Evolutionary conservation across 2,329 filamentous ascomycete genomes (phyloP).

Genomic region (Aspergillus versicolor): DNA sequence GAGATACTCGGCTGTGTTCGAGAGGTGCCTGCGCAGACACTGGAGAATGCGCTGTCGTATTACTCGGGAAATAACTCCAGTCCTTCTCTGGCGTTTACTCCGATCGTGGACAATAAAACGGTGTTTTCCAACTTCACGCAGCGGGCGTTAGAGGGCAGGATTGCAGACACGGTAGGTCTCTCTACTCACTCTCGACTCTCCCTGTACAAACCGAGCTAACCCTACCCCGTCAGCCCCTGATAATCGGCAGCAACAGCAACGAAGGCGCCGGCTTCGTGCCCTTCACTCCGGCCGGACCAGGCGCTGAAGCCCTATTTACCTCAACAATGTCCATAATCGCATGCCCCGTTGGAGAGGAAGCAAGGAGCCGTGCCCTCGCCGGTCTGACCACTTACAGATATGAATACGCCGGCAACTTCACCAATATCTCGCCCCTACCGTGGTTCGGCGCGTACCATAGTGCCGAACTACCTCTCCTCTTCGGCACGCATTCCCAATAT

Average conservation of each 20-base stretch:
- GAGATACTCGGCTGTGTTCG: background rate
- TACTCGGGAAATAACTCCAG: background rate
- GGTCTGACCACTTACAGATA: constrained; percentile 1
- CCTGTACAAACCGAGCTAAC: too few relatives aligned
- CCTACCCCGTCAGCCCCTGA: background rate
- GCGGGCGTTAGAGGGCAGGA: background rate
- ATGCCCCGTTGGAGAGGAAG: background rate
- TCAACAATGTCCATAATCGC: background rate
- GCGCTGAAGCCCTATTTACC: too few relatives aligned
- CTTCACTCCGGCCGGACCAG: background rate
- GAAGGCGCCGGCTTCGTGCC: constrained; percentile 8
- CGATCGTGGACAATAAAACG: background rate
- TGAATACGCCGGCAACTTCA: background rate
- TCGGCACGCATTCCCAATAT: constrained; percentile 5
- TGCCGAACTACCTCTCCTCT: constrained; percentile 3
- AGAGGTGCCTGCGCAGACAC: background rate
- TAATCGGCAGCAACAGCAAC: constrained; percentile 7
- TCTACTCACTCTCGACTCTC: too few relatives aligned
- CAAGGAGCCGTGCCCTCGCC: background rate
- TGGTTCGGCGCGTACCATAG: constrained; percentile 7
- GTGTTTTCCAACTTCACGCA: background rate
- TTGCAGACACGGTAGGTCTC: background rate
- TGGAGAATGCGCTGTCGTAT: background rate
- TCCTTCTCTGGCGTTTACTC: background rate
- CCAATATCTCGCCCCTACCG: constrained; percentile 5